Evolutionary conservation across 164 flowering plant species (phyloP), one percentile per base, ranked within the genome.

Genomic region (Vitis labrusca): DNA sequence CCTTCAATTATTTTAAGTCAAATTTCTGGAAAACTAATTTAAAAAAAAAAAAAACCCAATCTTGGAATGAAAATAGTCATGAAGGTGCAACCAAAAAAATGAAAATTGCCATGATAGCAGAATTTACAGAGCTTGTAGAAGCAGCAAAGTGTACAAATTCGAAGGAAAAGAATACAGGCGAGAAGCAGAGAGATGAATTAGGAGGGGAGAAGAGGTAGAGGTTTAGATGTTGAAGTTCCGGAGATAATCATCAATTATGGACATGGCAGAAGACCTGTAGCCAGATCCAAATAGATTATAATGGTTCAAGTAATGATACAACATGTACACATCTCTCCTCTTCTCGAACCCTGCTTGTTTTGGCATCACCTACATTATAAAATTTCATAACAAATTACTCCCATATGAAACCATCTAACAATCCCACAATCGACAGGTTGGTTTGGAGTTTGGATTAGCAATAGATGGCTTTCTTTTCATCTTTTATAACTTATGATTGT

Each of bases 251-350:
- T 95, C 96, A 10, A 95, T 93, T 70, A 95, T 95, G 49, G 98
- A 90, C 94, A 91, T 80, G 61, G 97, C 87, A 30, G 99, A 93
- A n/a, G 94, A 87, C 8, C 97, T 81, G 66, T 93, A 95, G 12
- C 98, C 90, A 7, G 98, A 90, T 16, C 99, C 99, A 69, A 95
- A 93, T 37, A 92, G 83, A 71, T 95, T 95, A 76, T 92, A 95
- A 74, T 95, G 99, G 72, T 95, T 95, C 82, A 95, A 77, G 86
- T 95, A 92, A 73, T 95, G 99, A 74, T 95, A 95, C 75, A 95
- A 63, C 92, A 85, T 68, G 61, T 93, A 95, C 4, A 95, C 82
- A 74, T 95, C 96, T 76, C 87, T 90, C 78, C 98, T 84, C 69
- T 81, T 83, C 83, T 93, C 98, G 63, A 85, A 86, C 1, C 97